phyloP scores from a whole-genome alignment of 139 green algal genomes.

The Medakamo hakoo region DNA sequence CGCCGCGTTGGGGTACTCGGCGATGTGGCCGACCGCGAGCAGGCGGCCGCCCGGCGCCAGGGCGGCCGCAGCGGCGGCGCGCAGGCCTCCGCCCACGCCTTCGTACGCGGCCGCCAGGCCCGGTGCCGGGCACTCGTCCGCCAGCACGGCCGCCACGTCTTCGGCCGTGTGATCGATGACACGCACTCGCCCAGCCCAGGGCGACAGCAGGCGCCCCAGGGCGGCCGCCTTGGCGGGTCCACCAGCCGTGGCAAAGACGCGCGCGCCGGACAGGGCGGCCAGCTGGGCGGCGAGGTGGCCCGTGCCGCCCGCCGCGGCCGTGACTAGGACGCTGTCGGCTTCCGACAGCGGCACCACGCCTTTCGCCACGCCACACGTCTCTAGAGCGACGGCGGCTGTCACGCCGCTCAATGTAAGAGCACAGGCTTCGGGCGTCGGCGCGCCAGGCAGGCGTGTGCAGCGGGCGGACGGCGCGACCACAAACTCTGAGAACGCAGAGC shows the following conservation, averaged over 20 bases:
- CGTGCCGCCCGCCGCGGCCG: slow-evolving; percentile 43
- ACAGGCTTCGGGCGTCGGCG: slow-evolving; percentile 14
- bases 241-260: slow-evolving; percentile 28
- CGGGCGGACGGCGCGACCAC: slow-evolving; percentile 6
- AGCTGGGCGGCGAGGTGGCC: slow-evolving; percentile 52
- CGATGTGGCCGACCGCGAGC: slow-evolving; percentile 46
- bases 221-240: slow-evolving; percentile 16
- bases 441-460: too few species aligned
- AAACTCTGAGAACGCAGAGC: slow-evolving; percentile 28
- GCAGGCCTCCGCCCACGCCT: slow-evolving; percentile 45
- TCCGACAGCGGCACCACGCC: too few species aligned
- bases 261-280: slow-evolving; percentile 22
- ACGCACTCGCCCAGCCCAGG: neutral
- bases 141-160: slow-evolving; percentile 27
- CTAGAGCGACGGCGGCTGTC: slow-evolving; percentile 26
- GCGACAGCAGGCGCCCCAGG: slow-evolving; percentile 14
- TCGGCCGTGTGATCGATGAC: slow-evolving; percentile 33
- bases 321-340: slow-evolving; percentile 36
- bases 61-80: slow-evolving; percentile 17
- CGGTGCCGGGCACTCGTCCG: slow-evolving; percentile 20
- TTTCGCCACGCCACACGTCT: slow-evolving; percentile 15
- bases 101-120: slow-evolving; percentile 49
- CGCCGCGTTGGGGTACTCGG: slow-evolving; percentile 49
- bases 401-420: slow-evolving; percentile 30
- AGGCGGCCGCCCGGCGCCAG: slow-evolving; percentile 29